Evolutionary conservation across 139 green algal genomes (phyloP), one percentile per base, ranked within the genome.

Genomic region (Chlamydomonas schloesseri): DNA sequence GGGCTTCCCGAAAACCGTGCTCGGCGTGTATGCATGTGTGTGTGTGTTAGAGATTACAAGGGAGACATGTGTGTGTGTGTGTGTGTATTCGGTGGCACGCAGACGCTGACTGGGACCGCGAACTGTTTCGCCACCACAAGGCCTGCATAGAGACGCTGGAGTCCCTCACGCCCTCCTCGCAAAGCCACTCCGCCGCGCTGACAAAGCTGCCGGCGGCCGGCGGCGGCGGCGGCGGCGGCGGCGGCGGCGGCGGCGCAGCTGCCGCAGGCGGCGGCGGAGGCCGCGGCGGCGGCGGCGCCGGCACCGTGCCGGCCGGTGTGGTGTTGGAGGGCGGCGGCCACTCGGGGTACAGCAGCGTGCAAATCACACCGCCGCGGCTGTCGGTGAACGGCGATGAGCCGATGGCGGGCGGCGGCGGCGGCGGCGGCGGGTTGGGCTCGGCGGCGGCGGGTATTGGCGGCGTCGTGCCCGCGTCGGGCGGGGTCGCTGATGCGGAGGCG

Each of bases 91-190:
- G 42, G n/a, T n/a, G n/a, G n/a, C 58, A 18, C 37, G 10, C 71
- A 90, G 85, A 90, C 75, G 71, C 79, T 47, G 81, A 87, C 18
- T 92, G 89, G 89, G 73, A 88, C 34, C 42, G 57, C 28, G 85
- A 87, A 69, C 77, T 92, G 82, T 82, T 92, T 47, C 55, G 72
- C 5, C 86, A 90, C 57, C 85, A 74, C 53, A 67, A 72, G 31
- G 83, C 86, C 29, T 83, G 85, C 81, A 87, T 92, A 33, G 83
- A 90, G 60, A 92, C 89, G 0, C 29, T 53, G 6, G 71, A 74
- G 24, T 77, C 80, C 17, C 57, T 90, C 46, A 47, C 82, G 77
- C 67, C 79, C 65, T 13, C 36, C 57, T 82, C 60, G 60, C 5
- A 58, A 11, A 29, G 6, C 13, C 75, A 71, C 33, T 42, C 34